Evolutionary conservation across 1,139 yeast genomes (phyloP).

Genomic region (Zygoascus meyerae): DNA sequence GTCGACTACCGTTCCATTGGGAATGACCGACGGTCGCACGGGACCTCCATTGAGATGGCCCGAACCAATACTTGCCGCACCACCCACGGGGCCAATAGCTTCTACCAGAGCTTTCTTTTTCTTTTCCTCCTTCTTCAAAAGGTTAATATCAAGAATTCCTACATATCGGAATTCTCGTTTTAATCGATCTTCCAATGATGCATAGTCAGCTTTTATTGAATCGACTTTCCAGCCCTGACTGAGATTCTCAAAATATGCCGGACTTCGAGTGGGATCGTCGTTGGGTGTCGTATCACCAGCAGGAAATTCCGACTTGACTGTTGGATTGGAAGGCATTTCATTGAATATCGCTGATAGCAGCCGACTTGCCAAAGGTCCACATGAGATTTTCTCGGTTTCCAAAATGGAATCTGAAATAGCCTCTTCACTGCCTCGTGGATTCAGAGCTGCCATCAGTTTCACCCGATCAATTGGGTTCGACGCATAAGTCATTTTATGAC

Average conservation of each 20-base stretch:
- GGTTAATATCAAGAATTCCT: conserved; percentile 65
- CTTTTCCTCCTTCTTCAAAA: conserved; percentile 31
- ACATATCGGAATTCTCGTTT: conserved; percentile 84
- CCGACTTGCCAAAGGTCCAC: conserved; percentile 90
- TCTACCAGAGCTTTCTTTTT: conserved; percentile 28
- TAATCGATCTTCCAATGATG: conserved; percentile 77
- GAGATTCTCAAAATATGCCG: conserved; percentile 19
- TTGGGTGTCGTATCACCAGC: conserved; percentile 17
- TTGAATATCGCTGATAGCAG: conserved; percentile 72
- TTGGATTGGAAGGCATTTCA: conserved; percentile 33
- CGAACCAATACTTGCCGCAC: conserved; percentile 1
- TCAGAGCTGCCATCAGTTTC: conserved; percentile 18
- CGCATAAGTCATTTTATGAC: conserved; percentile 36
- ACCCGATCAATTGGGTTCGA: conserved; percentile 30
- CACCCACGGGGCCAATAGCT: conserved; percentile 2
- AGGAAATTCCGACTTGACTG: neutral
- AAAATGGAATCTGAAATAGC: conserved; percentile 56
- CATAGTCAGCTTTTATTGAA: conserved; percentile 56
- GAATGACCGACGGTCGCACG: neutral
- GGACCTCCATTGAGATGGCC: conserved; percentile 9
- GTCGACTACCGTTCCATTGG: conserved; percentile 23
- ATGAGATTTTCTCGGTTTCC: conserved; percentile 60
- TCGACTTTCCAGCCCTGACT: conserved; percentile 39
- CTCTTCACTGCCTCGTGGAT: conserved; percentile 58
- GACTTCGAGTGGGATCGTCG: conserved; percentile 17